Base-by-base conservation (phyloP, 2,329 filamentous ascomycete species). In the Cladosporium sp. region DNA sequence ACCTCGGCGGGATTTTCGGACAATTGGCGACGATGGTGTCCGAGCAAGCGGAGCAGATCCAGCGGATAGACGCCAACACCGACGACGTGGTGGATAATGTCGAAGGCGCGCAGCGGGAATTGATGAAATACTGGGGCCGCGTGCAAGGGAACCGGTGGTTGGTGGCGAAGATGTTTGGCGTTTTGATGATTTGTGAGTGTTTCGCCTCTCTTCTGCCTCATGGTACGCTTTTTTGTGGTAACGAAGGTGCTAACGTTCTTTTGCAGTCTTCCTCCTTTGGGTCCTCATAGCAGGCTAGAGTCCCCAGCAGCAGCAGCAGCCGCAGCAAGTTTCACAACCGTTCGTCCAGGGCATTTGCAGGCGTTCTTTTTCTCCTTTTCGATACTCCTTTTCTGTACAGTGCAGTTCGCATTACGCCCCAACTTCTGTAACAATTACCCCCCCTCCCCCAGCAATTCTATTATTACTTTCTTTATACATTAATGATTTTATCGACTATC, bases 1-100 rank as follows among this genome's bases (percentile, higher is more conserved):
- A 99, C 77, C 84, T 99, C 1, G 95, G 95, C 30, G 84, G 90
- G 16, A 97, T 97, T 68, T 98, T 98, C 76, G 92, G 93, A 10
- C 94, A 99, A 78, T 82, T 99, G 58, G 94, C 95, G 39, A 89
- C 92, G 70, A 98, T 99, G 95, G 95, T 99, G 32, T 92, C 91
- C 64, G 94, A 99, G 78, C 95, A 99, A 80, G 92, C 91, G 67
- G 95, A 97, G 79, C 96, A 97, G 90, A 96, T 99, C 70, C 92
- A 98, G 79, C 86, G 94, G 58, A 97, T 97, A 75, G 94, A 98
- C 74, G 94, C 94, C 70, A 97, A 98, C 78, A 97, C 94, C 1
- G 95, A 99, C 75, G 93, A 97, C 72, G 92, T 99, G 6, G 94
- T 99, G 63, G 94, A 98, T 75, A 99, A 99, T 73, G 94, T 99